Base-by-base conservation (phyloP, 2,329 filamentous ascomycete genomes). In the Ilyonectria sp. region DNA sequence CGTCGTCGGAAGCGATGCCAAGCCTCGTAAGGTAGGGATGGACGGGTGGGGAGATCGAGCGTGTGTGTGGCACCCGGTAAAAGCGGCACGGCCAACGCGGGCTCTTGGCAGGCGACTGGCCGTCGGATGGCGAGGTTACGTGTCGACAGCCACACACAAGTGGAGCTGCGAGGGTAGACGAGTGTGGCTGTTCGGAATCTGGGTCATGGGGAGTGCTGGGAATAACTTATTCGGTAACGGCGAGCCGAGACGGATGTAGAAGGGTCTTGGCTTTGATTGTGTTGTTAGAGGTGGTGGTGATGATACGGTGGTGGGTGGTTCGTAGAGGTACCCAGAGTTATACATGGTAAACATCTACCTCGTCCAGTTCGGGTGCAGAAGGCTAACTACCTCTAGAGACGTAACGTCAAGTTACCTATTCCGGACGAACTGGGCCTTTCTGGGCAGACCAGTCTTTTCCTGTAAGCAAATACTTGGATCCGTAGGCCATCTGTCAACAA, bases 51-150 rank as follows among this genome's bases (percentile, higher is more conserved):
- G 40, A 43, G 40, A 17, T 43, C 49, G 43, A 58, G 50, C 56
- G 59, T 60, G 44, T n/a, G 40, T n/a, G 37, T 61, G 58, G 59
- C 64, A 57, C 43, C 17, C 68, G 67, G 68, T 60, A 70, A 67
- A 29, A 40, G 55, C 68, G 68, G 68, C 68, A 70, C 67, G 68
- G 63, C 37, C 56, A 58, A 44, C 19, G 35, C 35, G 19, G 26
- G 17, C 21, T 17, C 53, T 56, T 56, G 53, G 35, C 19, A 26
- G 13, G n/a, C 37, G 52, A 15, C 17, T 26, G 11, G 52, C 21
- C 31, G 21, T n/a, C 40, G 4, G 40, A 43, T 43, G 40, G 40
- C 40, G 40, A 31, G 35, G 35, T 55, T 43, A 43, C 49, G 59
- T 43, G 40, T 43, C 40, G 40, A 43, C 40, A 43, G 40, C 40